Evolutionary conservation across 371 early-diverging fungal genomes (phyloP).

Genomic region (Circinella minor): DNA sequence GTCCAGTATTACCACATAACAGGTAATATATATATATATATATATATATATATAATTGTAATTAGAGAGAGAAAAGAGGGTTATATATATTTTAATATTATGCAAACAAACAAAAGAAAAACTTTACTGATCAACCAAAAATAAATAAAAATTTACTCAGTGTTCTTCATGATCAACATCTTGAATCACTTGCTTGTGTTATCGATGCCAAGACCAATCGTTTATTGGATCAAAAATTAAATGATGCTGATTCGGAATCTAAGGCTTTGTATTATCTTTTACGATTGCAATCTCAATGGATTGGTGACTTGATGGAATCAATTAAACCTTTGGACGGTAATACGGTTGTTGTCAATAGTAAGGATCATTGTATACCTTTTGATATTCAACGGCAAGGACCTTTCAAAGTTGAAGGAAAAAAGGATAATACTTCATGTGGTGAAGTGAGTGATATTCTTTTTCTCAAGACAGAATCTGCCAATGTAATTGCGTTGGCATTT

Average conservation of each 20-base stretch:
- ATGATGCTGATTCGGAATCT: conserved; percentile 4
- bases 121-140: neutral
- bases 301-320: conserved; percentile 31
- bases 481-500: conserved; percentile 32
- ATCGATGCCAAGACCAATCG: conserved; percentile 32
- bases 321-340: conserved; percentile 20
- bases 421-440: neutral
- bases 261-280: conserved; percentile 28
- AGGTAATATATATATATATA: conserved; percentile 31
- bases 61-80: neutral
- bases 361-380: conserved; percentile 19
- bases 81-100: neutral
- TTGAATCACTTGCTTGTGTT: conserved; percentile 40
- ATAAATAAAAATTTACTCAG: conserved; percentile 16
- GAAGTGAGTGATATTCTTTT: conserved; percentile 37
- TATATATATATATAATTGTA: neutral
- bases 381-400: conserved; percentile 46
- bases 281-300: conserved; percentile 43
- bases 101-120: too few relatives aligned
- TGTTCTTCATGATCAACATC: conserved; percentile 35
- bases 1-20: conserved; percentile 48
- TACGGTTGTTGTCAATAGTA: conserved; percentile 22
- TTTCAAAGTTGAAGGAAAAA: conserved; percentile 24
- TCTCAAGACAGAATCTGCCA: conserved; percentile 27
- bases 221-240: conserved; percentile 10